phyloP scores from a whole-genome alignment of 257 asterid genomes.

The Jaltomata sinuosa region DNA sequence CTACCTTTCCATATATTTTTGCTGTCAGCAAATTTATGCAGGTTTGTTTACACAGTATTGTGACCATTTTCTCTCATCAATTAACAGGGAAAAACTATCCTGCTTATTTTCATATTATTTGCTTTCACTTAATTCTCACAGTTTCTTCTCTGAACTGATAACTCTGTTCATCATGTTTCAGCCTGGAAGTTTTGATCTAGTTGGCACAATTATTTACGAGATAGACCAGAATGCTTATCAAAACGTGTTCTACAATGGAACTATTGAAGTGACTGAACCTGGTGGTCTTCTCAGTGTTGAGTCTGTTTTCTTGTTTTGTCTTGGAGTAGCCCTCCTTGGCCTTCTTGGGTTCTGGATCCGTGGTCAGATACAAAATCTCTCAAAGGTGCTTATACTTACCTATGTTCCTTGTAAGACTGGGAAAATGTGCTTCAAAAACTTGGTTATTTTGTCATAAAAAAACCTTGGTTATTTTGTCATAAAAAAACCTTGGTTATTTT shows the following conservation, averaged over 20 bases:
- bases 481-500: neutral
- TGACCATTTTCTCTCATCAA: neutral
- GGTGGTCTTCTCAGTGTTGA: constrained; percentile 84
- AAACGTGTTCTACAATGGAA: constrained; percentile 80
- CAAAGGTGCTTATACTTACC: constrained; percentile 50
- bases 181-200: constrained; percentile 93
- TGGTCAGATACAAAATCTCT: constrained; percentile 50
- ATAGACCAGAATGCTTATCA: constrained; percentile 74
- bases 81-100: neutral
- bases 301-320: constrained; percentile 87
- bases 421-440: neutral
- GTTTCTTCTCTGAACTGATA: neutral
- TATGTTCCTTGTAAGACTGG: neutral
- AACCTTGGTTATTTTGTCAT: no score
- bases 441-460: neutral
- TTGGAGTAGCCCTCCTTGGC: constrained; percentile 59
- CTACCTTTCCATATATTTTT: constrained; percentile 78
- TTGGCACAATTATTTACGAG: constrained; percentile 82
- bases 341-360: constrained; percentile 66
- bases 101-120: neutral
- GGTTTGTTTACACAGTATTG: constrained; percentile 29
- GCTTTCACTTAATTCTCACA: neutral
- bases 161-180: constrained; percentile 18
- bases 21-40: constrained; percentile 95
- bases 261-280: constrained; percentile 82